Percentiles rank a stretch among this genome's conserved stretches.
Conservation (phyloP, 805 yeast genomes). For the Candida berthetii region DNA sequence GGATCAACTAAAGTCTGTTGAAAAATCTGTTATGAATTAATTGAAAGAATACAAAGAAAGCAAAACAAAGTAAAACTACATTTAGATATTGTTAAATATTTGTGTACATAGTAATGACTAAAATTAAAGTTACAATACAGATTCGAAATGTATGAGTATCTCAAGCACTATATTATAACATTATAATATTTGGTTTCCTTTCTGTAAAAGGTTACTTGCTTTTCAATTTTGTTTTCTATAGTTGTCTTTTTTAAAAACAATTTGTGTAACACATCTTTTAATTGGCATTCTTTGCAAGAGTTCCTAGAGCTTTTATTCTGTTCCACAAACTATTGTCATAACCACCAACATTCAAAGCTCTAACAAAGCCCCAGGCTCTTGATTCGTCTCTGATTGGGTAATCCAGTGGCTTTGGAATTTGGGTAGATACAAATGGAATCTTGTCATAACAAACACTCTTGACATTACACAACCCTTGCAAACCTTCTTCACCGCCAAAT, state of each 20-base stretch:
- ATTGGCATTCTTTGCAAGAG: conserved; percentile 42
- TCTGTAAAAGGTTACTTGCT: no score
- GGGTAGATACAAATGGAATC: conserved; percentile 69
- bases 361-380: conserved; percentile 86
- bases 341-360: conserved; percentile 76
- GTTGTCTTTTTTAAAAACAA: no score
- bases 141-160: no score
- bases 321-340: conserved; percentile 75
- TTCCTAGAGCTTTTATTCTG: conserved; percentile 46
- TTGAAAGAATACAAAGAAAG: neutral
- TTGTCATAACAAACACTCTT: conserved; percentile 86
- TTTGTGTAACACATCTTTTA: conserved; percentile 3
- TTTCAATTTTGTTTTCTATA: no score
- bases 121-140: no score
- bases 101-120: no score
- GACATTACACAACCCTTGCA: conserved; percentile 81
- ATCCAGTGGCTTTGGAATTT: conserved; percentile 84
- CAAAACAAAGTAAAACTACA: no score
- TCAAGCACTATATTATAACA: neutral
- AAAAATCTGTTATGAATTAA: conserved; percentile 31
- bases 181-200: no score
- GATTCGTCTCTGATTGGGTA: conserved; percentile 81
- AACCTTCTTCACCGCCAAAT: conserved; percentile 97
- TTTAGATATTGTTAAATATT: no score
- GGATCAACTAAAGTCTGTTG: conserved; percentile 50